Evolutionary conservation across 2,329 filamentous ascomycete genomes (phyloP).

Genomic region (Diaporthe ampelina): DNA sequence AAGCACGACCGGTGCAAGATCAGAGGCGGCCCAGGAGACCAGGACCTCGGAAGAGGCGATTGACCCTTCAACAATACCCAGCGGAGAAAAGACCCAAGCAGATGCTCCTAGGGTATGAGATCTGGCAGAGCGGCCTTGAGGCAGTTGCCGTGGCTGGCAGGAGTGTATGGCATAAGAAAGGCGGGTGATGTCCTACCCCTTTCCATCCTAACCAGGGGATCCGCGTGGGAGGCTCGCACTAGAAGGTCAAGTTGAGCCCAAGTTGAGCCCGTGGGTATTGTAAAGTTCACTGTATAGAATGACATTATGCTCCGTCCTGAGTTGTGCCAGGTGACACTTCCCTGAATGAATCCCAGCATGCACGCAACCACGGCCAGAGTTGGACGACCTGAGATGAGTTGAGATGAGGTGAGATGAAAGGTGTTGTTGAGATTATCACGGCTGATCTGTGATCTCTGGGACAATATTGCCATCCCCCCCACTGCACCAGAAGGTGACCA

Average conservation of each 20-base stretch:
- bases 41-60: slow-evolving; percentile 39
- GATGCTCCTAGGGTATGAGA: slow-evolving; percentile 39
- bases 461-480: not conserved
- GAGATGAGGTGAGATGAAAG: not conserved
- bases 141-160: not conserved
- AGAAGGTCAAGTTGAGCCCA: not conserved
- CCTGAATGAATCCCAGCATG: too few species aligned
- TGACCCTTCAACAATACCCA: slow-evolving; percentile 39
- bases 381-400: not conserved
- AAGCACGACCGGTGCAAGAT: slow-evolving; percentile 38
- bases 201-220: not conserved
- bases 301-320: not conserved
- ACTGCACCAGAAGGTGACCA: not conserved
- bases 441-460: slow-evolving; percentile 12
- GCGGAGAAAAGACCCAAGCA: slow-evolving; percentile 33
- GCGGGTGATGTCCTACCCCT: not conserved
- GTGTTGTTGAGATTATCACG: slow-evolving; percentile 22
- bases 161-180: not conserved
- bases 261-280: slow-evolving; percentile 6
- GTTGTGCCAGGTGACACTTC: not conserved
- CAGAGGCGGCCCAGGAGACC: slow-evolving; percentile 35
- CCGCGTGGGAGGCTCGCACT: not conserved
- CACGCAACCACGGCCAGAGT: not conserved
- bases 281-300: slow-evolving; percentile 20
- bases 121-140: slow-evolving; percentile 20